These are phyloP conservation scores for Arbutus unedo DNA, from an alignment of 148 eudicot species.

Conservation along the genomic window DNA sequence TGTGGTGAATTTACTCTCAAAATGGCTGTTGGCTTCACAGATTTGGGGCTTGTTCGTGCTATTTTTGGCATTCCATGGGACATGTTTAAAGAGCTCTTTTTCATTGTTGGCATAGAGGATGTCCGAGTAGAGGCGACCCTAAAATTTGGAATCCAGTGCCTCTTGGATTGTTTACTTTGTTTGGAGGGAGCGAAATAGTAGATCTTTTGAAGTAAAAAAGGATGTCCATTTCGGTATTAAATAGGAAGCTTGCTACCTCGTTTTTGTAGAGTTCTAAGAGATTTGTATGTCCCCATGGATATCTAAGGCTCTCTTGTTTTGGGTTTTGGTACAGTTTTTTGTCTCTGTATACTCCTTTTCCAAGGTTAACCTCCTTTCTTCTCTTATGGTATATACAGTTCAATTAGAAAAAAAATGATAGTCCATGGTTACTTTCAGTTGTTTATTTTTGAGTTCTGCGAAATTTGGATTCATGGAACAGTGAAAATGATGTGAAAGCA, in stretches of 20 bases:
- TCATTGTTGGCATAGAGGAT: background rate
- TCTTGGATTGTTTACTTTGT: background rate
- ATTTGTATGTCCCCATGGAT: too few species aligned
- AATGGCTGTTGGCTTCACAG: background rate
- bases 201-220: background rate
- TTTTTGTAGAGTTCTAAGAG: background rate
- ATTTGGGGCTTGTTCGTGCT: slow-evolving; percentile 1
- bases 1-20: background rate
- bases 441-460: background rate
- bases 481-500: background rate
- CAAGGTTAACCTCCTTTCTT: background rate
- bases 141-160: background rate
- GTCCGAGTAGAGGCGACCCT: background rate
- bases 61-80: slow-evolving; percentile 1
- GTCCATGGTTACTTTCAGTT: too few species aligned
- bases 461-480: background rate
- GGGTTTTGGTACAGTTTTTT: background rate
- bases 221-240: background rate
- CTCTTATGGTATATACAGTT: background rate
- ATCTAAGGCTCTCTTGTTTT: background rate
- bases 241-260: background rate
- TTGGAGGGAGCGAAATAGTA: background rate
- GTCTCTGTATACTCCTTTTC: background rate
- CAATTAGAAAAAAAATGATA: background rate
- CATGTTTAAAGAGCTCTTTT: background rate